These are phyloP conservation scores for Pythium pyrilobum DNA, from an alignment of 352 stramenopile species.

Conservation along the genomic window DNA sequence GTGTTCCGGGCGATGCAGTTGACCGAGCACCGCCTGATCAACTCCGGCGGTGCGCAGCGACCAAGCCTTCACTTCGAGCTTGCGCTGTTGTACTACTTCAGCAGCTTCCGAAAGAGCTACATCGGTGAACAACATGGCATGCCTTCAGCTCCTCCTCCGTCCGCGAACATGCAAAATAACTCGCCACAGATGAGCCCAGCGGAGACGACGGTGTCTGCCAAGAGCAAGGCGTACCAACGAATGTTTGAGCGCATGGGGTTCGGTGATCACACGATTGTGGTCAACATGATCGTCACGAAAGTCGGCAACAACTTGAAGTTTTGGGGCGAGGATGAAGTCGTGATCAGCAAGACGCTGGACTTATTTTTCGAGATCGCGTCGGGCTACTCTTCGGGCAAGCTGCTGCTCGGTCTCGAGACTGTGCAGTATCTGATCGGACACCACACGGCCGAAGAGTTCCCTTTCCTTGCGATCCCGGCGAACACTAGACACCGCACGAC, in stretches of 20 bases:
- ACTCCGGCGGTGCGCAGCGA: slow-evolving; percentile 71
- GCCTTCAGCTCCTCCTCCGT: slow-evolving; percentile 64
- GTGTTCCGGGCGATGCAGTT: slow-evolving; percentile 95
- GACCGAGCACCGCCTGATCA: slow-evolving; percentile 93
- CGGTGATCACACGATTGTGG: slow-evolving; percentile 95
- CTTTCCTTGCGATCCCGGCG: slow-evolving; percentile 91
- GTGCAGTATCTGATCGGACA: slow-evolving; percentile 96
- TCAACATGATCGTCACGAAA: slow-evolving; percentile 99
- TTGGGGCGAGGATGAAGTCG: slow-evolving; percentile 94
- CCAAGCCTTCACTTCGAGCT: slow-evolving; percentile 93
- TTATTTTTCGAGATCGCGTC: slow-evolving; percentile 97
- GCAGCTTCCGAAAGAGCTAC: slow-evolving; percentile 90
- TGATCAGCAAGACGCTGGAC: slow-evolving; percentile 94
- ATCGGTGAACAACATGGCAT: slow-evolving; percentile 90
- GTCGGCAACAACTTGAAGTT: slow-evolving; percentile 99
- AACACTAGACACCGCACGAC: slow-evolving; percentile 96
- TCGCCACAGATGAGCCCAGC: slow-evolving; percentile 81
- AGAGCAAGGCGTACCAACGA: slow-evolving; percentile 94
- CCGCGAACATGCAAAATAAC: slow-evolving; percentile 41
- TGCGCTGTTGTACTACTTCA: slow-evolving; percentile 96
- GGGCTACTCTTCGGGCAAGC: slow-evolving; percentile 95
- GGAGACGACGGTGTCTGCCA: slow-evolving; percentile 76
- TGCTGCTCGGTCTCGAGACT: slow-evolving; percentile 96
- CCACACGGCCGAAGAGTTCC: slow-evolving; percentile 96
- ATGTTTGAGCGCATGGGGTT: slow-evolving; percentile 98